Percentiles rank a stretch among this genome's conserved stretches.
Conservation (phyloP, 805 yeast species). For the Candida boleticola region DNA sequence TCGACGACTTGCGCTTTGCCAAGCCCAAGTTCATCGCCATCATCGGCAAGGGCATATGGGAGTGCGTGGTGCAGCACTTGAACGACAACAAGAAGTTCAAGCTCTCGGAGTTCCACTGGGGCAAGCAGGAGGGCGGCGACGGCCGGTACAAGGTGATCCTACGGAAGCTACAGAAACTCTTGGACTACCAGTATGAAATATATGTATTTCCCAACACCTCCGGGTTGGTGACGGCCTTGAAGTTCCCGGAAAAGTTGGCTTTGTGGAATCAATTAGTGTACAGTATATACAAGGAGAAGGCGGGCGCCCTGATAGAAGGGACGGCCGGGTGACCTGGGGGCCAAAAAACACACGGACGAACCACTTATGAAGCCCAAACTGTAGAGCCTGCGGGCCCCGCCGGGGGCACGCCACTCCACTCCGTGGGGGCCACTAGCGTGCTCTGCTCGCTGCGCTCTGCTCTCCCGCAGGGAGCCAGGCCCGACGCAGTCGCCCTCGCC, state of each 20-base stretch:
- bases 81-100: conserved; percentile 14
- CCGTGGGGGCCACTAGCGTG: neutral
- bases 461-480: neutral
- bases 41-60: conserved; percentile 79
- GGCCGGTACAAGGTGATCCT: neutral
- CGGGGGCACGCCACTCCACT: neutral
- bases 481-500: neutral
- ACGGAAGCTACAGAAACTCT: conserved; percentile 10
- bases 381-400: too few relatives aligned
- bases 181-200: conserved; percentile 22
- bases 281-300: conserved; percentile 12
- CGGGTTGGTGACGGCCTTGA: conserved; percentile 59
- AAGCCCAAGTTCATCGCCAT: conserved; percentile 49
- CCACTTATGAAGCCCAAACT: too few relatives aligned
- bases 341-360: too few relatives aligned
- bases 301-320: too few relatives aligned
- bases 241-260: conserved; percentile 41
- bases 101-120: conserved; percentile 49
- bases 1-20: conserved; percentile 38
- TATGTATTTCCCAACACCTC: conserved; percentile 73
- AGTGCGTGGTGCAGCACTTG: conserved; percentile 43
- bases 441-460: neutral
- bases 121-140: conserved; percentile 29
- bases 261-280: conserved; percentile 47
- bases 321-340: too few relatives aligned